phyloP scores from a whole-genome alignment of 306 rosid genomes.

The Pyrus communis region DNA sequence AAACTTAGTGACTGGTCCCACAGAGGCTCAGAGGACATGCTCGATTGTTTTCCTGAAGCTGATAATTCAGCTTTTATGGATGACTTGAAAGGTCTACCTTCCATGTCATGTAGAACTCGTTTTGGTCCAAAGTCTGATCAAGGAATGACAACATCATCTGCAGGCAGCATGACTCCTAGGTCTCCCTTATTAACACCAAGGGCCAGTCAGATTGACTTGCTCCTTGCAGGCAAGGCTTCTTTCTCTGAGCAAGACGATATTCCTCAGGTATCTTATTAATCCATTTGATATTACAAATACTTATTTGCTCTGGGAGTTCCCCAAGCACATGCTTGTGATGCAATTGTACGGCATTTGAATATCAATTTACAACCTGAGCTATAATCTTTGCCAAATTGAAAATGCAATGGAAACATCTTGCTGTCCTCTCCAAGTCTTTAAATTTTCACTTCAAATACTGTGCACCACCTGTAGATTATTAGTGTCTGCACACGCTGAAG shows the following conservation, averaged over 20 bases:
- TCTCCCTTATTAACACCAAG: slow-evolving; percentile 96
- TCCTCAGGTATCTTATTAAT: slow-evolving; percentile 59
- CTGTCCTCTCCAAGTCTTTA: background rate
- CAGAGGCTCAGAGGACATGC: slow-evolving; percentile 98
- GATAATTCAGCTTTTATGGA: slow-evolving; percentile 81
- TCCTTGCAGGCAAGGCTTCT: slow-evolving; percentile 90
- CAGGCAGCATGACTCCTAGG: slow-evolving; percentile 99
- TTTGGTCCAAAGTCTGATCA: slow-evolving; percentile 99
- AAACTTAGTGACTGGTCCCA: slow-evolving; percentile 94
- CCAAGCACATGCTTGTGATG: background rate
- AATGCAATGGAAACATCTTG: background rate
- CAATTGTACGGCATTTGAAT: background rate
- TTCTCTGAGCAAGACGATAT: slow-evolving; percentile 89
- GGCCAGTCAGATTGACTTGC: slow-evolving; percentile 88
- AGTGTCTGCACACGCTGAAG: background rate
- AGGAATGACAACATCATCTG: slow-evolving; percentile 97
- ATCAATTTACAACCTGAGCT: background rate
- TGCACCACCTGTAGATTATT: background rate
- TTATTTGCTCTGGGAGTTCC: slow-evolving; percentile 1
- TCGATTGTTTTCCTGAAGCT: slow-evolving; percentile 87
- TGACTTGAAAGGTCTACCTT: slow-evolving; percentile 86
- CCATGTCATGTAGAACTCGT: slow-evolving; percentile 90
- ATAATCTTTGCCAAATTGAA: background rate
- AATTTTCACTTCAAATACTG: background rate
- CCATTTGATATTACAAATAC: background rate